These are phyloP conservation scores for Stylosanthes scabra DNA, from an alignment of 331 rosid genomes.

Conservation along the genomic window DNA sequence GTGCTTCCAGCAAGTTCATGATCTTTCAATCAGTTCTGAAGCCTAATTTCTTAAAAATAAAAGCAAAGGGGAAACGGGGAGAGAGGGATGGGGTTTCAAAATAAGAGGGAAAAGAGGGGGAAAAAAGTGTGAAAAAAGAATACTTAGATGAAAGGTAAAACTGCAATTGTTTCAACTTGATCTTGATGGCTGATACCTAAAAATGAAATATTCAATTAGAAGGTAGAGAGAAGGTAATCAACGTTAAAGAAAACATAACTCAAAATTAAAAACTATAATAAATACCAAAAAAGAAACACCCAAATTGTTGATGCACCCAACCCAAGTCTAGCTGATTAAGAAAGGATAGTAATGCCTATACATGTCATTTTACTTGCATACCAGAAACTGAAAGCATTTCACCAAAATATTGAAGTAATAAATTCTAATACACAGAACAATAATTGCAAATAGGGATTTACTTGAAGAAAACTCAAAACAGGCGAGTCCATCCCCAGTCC, in stretches of 20 bases:
- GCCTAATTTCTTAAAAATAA: background rate
- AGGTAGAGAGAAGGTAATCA: constrained; percentile 23
- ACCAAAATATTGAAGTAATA: constrained; percentile 3
- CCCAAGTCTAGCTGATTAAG: constrained; percentile 63
- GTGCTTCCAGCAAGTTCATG: constrained; percentile 66
- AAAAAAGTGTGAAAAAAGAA: background rate
- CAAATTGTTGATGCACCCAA: constrained; percentile 77
- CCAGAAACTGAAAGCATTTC: constrained; percentile 14
- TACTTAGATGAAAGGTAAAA: constrained; percentile 52
- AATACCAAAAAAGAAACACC: constrained; percentile 54
- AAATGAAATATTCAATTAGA: constrained; percentile 41
- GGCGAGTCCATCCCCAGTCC: constrained; percentile 97
- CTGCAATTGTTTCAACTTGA: constrained; percentile 36
- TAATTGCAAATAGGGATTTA: constrained; percentile 39
- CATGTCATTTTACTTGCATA: constrained; percentile 13
- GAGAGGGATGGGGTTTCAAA: no score
- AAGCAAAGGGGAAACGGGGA: background rate
- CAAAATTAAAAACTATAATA: background rate
- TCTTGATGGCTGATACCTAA: constrained; percentile 51
- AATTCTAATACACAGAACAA: background rate
- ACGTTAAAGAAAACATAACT: background rate
- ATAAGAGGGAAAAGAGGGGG: no score
- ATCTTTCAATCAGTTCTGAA: background rate
- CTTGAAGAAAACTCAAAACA: constrained; percentile 94
- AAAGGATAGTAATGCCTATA: background rate